Evolutionary conservation across 805 yeast species (phyloP).

Genomic region (Wickerhamomyces queroliae): DNA sequence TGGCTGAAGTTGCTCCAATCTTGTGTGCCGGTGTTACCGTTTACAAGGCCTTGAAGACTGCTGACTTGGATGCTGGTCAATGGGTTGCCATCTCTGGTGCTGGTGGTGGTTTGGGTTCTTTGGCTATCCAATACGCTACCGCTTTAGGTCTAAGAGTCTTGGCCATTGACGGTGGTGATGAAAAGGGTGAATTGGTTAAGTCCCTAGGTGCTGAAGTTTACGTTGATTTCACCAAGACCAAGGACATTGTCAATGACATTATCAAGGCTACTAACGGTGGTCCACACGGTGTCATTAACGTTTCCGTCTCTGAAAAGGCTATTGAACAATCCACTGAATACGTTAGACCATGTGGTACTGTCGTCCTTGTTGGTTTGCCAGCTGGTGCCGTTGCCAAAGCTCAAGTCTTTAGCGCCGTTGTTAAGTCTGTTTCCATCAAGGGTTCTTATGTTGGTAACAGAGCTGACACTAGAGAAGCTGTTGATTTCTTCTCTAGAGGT

Average conservation of each 20-base stretch:
- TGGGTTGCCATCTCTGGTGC: slow-evolving; percentile 75
- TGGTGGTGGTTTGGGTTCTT: slow-evolving; percentile 70
- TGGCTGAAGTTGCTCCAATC: slow-evolving; percentile 73
- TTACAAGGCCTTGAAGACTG: slow-evolving; percentile 82
- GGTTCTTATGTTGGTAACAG: slow-evolving; percentile 89
- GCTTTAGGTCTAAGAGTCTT: slow-evolving; percentile 69
- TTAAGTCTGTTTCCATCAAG: slow-evolving; percentile 60
- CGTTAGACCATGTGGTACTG: slow-evolving; percentile 61
- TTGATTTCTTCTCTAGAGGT: slow-evolving; percentile 66
- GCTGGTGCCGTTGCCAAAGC: slow-evolving; percentile 67
- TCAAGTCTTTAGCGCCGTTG: slow-evolving; percentile 64
- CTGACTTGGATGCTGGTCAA: slow-evolving; percentile 58
- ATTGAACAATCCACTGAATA: slow-evolving; percentile 52
- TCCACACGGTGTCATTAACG: slow-evolving; percentile 67
- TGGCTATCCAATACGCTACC: slow-evolving; percentile 65
- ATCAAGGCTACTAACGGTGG: slow-evolving; percentile 59
- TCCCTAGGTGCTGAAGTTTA: slow-evolving; percentile 57
- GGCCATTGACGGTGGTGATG: slow-evolving; percentile 63
- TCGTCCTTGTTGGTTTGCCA: slow-evolving; percentile 70
- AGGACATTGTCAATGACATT: slow-evolving; percentile 49
- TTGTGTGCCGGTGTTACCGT: slow-evolving; percentile 90
- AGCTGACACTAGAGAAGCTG: slow-evolving; percentile 73
- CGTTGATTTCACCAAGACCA: slow-evolving; percentile 49
- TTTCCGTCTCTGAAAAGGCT: slow-evolving; percentile 62
- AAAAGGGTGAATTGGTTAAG: slow-evolving; percentile 45